Evolutionary conservation across 306 rosid genomes (phyloP).

Genomic region (Pyrus communis): DNA sequence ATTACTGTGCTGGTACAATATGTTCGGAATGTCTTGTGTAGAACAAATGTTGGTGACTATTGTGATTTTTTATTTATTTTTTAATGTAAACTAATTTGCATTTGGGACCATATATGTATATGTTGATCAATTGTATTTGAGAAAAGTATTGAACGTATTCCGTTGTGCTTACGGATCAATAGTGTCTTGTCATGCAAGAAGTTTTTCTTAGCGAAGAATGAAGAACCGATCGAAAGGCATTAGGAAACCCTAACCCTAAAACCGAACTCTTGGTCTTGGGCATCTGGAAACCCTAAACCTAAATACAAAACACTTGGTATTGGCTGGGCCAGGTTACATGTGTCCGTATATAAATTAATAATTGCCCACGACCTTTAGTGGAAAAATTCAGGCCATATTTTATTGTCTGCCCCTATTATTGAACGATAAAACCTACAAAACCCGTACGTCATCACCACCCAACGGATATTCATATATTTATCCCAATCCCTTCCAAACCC

Average conservation of each 20-base stretch:
- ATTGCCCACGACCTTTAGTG: constrained; percentile 82
- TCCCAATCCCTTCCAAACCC: constrained; percentile 9
- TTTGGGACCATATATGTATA: neutral
- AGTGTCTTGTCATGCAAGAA: neutral
- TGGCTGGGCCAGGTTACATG: constrained; percentile 32
- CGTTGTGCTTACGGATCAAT: neutral
- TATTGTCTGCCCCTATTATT: constrained; percentile 66
- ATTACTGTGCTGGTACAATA: neutral
- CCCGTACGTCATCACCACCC: constrained; percentile 44
- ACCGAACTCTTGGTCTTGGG: constrained; percentile 14
- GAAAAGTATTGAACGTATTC: neutral
- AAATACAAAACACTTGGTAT: constrained; percentile 17
- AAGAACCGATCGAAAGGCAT: neutral
- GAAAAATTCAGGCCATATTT: constrained; percentile 65
- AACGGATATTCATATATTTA: constrained; percentile 20
- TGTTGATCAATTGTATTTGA: neutral
- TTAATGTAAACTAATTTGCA: neutral
- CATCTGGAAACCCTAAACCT: neutral
- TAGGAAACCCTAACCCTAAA: constrained; percentile 9
- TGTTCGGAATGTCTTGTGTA: neutral
- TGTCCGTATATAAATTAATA: constrained; percentile 36
- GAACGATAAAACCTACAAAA: constrained; percentile 32
- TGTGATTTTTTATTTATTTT: no score
- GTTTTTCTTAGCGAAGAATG: neutral
- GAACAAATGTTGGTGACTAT: no score